Conservation (phyloP, 177 flowering plant species). For the Tripterygium wilfordii region DNA sequence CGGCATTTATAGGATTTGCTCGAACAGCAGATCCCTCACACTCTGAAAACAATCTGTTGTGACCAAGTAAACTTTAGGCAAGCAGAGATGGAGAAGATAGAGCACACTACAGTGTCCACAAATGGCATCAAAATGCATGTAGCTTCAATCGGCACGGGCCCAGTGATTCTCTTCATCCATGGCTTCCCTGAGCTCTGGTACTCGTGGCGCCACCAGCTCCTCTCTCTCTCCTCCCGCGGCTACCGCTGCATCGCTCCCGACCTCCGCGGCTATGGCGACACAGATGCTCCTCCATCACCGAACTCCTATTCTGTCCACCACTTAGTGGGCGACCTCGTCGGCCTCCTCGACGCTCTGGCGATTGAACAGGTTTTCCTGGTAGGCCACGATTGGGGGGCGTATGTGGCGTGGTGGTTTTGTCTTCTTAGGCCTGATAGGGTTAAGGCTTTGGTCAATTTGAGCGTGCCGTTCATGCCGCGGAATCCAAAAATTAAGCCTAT, state of each 20-base stretch:
- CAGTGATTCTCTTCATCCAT: conserved; percentile 54
- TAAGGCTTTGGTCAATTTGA: conserved; percentile 2
- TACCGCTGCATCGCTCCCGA: conserved; percentile 79
- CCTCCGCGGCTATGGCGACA: conserved; percentile 69
- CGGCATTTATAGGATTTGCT: too few relatives aligned
- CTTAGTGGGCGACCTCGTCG: conserved; percentile 61
- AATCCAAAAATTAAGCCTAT: neutral
- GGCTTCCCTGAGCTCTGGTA: conserved; percentile 81
- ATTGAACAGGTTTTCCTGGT: conserved; percentile 4
- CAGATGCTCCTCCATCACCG: conserved; percentile 41
- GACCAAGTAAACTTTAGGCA: too few relatives aligned
- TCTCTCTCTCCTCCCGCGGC: conserved; percentile 44
- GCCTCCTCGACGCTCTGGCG: conserved; percentile 48
- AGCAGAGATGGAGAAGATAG: conserved; percentile 41
- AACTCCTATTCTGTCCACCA: conserved; percentile 39
- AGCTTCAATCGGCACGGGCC: conserved; percentile 50
- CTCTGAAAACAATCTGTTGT: too few relatives aligned
- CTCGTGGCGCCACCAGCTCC: conserved; percentile 71
- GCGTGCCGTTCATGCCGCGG: neutral
- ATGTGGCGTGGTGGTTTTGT: neutral
- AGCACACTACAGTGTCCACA: conserved; percentile 35
- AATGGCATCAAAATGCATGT: conserved; percentile 66
- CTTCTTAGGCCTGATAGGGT: conserved; percentile 8
- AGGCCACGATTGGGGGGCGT: conserved; percentile 8
- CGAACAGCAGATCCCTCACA: too few relatives aligned